Percentiles rank a stretch among this genome's conserved stretches.
Conservation (phyloP, 2,329 filamentous ascomycete species). For the Hymenoscyphus salicellus region DNA sequence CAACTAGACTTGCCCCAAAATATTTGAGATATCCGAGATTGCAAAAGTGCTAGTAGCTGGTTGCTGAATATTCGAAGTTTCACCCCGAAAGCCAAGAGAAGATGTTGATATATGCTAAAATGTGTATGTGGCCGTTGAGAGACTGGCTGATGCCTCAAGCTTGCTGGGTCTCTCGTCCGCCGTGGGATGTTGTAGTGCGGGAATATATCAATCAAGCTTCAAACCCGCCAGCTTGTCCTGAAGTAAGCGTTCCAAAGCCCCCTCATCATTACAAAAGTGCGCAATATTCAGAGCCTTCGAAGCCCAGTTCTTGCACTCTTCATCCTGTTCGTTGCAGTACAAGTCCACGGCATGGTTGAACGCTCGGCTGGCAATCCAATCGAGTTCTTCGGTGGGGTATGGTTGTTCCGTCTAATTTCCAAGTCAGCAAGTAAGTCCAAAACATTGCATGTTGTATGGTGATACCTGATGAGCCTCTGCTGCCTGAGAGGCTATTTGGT, state of each 20-base stretch:
- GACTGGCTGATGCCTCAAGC: too few species aligned
- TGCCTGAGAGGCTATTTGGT: constrained; percentile 58
- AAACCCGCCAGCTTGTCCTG: constrained; percentile 31
- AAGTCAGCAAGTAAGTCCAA: constrained; percentile 24
- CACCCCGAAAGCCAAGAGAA: too few species aligned
- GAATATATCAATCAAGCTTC: constrained; percentile 18
- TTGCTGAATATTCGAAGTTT: too few species aligned
- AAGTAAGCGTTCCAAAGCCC: constrained; percentile 29
- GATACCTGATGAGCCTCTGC: constrained; percentile 48
- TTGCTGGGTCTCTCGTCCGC: too few species aligned
- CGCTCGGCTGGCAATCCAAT: constrained; percentile 68
- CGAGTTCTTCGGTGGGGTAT: constrained; percentile 66
- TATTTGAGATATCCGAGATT: too few species aligned
- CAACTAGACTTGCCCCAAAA: too few species aligned
- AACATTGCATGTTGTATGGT: not conserved
- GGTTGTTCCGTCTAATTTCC: constrained; percentile 39
- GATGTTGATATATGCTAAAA: too few species aligned
- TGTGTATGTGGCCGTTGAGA: too few species aligned
- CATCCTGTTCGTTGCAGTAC: constrained; percentile 54
- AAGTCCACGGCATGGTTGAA: constrained; percentile 71
- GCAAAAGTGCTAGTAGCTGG: too few species aligned
- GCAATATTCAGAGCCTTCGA: constrained; percentile 36
- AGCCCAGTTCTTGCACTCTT: constrained; percentile 47
- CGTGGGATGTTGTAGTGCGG: too few species aligned
- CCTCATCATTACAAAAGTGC: constrained; percentile 32